These are phyloP conservation scores for Thelonectria blattea DNA, from an alignment of 2,329 filamentous ascomycete genomes.

Conservation along the genomic window DNA sequence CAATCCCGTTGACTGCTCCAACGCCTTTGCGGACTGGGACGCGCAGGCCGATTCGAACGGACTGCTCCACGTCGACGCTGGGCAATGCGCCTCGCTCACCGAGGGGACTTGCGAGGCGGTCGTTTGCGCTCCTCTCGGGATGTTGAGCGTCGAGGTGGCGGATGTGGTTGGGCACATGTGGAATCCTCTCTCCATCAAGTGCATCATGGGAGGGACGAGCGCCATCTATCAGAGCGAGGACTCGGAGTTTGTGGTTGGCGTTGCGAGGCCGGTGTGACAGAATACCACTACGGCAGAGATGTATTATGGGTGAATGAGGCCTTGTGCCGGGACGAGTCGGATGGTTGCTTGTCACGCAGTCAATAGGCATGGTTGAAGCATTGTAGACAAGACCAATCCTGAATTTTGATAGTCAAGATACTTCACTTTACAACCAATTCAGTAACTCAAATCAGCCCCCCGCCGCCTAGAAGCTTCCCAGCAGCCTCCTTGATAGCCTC, in stretches of 20 bases:
- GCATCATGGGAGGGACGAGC: slow-evolving; percentile 30
- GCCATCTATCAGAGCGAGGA: slow-evolving; percentile 30
- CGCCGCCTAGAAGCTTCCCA: slow-evolving; percentile 38
- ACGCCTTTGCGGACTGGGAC: slow-evolving; percentile 26
- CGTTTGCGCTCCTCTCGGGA: slow-evolving; percentile 22
- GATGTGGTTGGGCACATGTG: slow-evolving; percentile 31
- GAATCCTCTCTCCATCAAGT: slow-evolving; percentile 32
- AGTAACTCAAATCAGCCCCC: slow-evolving; percentile 20
- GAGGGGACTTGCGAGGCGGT: slow-evolving; percentile 22
- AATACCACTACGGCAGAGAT: background rate
- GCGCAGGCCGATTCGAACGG: slow-evolving; percentile 2
- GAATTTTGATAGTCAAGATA: background rate
- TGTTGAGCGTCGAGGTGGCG: slow-evolving; percentile 8
- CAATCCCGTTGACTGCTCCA: slow-evolving; percentile 26
- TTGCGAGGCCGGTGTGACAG: slow-evolving; percentile 6
- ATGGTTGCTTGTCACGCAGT: too few species aligned
- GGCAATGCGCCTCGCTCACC: slow-evolving; percentile 22
- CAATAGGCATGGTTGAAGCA: background rate
- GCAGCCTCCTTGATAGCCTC: slow-evolving; percentile 45
- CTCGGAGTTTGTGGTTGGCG: slow-evolving; percentile 27
- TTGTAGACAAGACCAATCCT: background rate
- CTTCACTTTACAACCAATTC: background rate
- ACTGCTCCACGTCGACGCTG: slow-evolving; percentile 17
- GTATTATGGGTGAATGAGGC: background rate
- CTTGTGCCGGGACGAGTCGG: too few species aligned